phyloP scores from a whole-genome alignment of 2,329 filamentous ascomycete species.

The Geoglossum cookeanum region DNA sequence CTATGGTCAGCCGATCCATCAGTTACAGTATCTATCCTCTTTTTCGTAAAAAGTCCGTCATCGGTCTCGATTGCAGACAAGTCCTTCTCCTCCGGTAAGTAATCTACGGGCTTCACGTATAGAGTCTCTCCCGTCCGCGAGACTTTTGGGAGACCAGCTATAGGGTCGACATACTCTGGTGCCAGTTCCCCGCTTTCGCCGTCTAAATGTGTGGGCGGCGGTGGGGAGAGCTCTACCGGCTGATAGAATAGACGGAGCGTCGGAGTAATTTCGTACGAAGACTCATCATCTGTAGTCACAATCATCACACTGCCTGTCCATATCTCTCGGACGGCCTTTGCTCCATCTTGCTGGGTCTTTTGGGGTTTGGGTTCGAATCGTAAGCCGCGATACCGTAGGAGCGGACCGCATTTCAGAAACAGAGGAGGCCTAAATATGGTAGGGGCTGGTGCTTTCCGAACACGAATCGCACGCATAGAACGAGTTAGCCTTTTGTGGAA shows the following conservation, averaged over 20 bases:
- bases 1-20: slow-evolving; percentile 29
- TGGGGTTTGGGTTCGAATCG: slow-evolving; percentile 35
- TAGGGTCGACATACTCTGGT: slow-evolving; percentile 72
- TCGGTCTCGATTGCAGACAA: slow-evolving; percentile 64
- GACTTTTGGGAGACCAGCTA: slow-evolving; percentile 72
- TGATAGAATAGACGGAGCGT: slow-evolving; percentile 72
- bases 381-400: slow-evolving; percentile 78
- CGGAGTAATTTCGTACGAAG: slow-evolving; percentile 61
- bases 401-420: slow-evolving; percentile 74
- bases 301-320: slow-evolving; percentile 96
- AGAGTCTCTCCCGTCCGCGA: slow-evolving; percentile 70
- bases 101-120: slow-evolving; percentile 77
- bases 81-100: slow-evolving; percentile 60
- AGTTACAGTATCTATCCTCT: slow-evolving; percentile 9
- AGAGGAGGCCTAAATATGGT: slow-evolving; percentile 68
- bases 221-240: slow-evolving; percentile 62
- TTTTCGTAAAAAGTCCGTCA: slow-evolving; percentile 50
- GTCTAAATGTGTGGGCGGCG: slow-evolving; percentile 50
- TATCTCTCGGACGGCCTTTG: slow-evolving; percentile 43
- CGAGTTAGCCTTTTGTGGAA: slow-evolving; percentile 17
- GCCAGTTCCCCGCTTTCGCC: slow-evolving; percentile 43
- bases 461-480: slow-evolving; percentile 19
- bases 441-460: slow-evolving; percentile 23
- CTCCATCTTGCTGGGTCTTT: slow-evolving; percentile 18
- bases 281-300: slow-evolving; percentile 69